A percentile compares a stretch with the other conserved stretches of the same genome.
Conservation (phyloP, 164 flowering plant genomes). For the Platanus orientalis region DNA sequence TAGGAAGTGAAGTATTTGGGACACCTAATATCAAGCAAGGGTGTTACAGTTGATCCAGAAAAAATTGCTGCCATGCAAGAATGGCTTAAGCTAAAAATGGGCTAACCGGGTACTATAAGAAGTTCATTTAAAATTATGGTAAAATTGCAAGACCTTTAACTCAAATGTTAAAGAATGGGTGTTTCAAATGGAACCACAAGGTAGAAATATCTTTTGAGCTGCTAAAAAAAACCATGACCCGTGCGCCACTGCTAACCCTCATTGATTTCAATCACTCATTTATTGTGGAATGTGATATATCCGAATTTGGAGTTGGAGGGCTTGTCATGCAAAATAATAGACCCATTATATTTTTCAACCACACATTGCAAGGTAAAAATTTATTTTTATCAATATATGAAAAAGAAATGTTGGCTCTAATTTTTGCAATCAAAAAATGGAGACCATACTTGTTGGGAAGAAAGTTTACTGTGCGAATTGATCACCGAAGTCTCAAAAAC, state of each 20-base stretch:
- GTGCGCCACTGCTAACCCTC: no score
- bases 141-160: no score
- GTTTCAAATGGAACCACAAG: not conserved
- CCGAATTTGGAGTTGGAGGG: not conserved
- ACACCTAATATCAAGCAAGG: not conserved
- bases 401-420: constrained; percentile 3
- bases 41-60: not conserved
- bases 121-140: not conserved
- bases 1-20: not conserved
- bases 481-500: constrained; percentile 1
- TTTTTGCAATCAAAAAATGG: not conserved
- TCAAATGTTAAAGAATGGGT: no score
- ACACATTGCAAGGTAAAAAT: no score
- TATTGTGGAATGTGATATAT: no score
- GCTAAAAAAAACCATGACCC: no score
- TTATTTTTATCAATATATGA: constrained; percentile 3
- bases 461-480: no score
- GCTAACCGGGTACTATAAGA: not conserved
- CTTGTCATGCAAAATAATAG: not conserved
- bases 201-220: no score
- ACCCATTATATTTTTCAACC: not conserved
- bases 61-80: constrained; percentile 1
- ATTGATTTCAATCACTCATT: no score
- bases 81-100: no score
- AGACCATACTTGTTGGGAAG: constrained; percentile 9